A percentile compares a stretch with the other conserved stretches of the same genome.
Conservation (phyloP, 208 protist species). For the Leishmania tropica region DNA sequence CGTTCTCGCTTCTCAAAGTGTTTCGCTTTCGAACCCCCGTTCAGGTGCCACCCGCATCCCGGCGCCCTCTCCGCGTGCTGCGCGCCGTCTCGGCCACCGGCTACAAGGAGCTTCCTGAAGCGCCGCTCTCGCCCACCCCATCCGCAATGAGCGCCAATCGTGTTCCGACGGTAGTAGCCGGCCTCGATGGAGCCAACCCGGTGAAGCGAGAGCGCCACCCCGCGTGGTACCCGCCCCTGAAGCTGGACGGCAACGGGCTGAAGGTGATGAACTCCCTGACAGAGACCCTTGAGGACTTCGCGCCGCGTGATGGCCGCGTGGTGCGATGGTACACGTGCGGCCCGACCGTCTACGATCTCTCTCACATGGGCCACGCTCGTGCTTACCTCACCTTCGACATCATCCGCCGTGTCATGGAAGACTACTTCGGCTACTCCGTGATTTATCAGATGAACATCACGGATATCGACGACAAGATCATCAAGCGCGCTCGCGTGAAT, state of each 20-base stretch:
- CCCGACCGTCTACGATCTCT: slow-evolving; percentile 97
- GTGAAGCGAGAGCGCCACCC: slow-evolving; percentile 72
- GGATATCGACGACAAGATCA: slow-evolving; percentile 99
- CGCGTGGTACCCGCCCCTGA: slow-evolving; percentile 70
- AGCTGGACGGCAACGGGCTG: slow-evolving; percentile 40
- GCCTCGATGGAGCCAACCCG: slow-evolving; percentile 41
- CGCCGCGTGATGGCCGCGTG: slow-evolving; percentile 53
- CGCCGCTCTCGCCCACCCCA: neutral
- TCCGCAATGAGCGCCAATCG: neutral
- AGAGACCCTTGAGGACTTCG: slow-evolving; percentile 75
- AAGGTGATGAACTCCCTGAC: slow-evolving; percentile 87
- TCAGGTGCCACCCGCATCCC: slow-evolving; percentile 15
- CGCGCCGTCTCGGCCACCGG: too few species aligned
- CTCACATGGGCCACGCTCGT: slow-evolving; percentile 98
- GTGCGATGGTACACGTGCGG: slow-evolving; percentile 98
- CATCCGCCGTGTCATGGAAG: slow-evolving; percentile 95
- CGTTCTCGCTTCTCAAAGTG: neutral
- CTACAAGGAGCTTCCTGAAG: neutral
- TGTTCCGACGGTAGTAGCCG: slow-evolving; percentile 27
- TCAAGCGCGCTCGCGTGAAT: slow-evolving; percentile 92
- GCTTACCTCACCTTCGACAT: slow-evolving; percentile 99
- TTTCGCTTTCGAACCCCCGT: slow-evolving; percentile 7
- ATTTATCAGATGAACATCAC: slow-evolving; percentile 98
- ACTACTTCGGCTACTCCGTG: slow-evolving; percentile 97
- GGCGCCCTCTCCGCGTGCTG: neutral